A percentile compares a stretch with the other conserved stretches of the same genome.
phyloP scores from a whole-genome alignment of 805 yeast genomes.

The Candida namnaoensis region DNA sequence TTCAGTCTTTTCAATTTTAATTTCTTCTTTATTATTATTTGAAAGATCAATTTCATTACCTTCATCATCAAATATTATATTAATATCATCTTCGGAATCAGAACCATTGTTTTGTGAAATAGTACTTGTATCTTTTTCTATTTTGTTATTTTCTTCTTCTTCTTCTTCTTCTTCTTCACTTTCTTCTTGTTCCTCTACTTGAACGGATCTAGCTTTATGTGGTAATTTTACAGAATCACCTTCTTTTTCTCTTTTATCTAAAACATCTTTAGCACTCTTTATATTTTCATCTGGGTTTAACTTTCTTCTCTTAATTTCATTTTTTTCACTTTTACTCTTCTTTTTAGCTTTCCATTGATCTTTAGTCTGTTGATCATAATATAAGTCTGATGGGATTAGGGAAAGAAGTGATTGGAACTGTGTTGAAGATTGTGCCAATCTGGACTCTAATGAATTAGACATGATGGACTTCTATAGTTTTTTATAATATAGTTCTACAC shows the following conservation, averaged over 20 bases:
- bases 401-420: constrained; percentile 88
- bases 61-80: constrained; percentile 63
- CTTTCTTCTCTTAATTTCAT: constrained; percentile 56
- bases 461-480: too few relatives aligned
- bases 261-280: constrained; percentile 50
- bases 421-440: constrained; percentile 27
- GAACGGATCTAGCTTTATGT: constrained; percentile 19
- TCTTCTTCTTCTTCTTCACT: constrained; percentile 15
- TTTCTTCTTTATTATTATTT: constrained; percentile 5
- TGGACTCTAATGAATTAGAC: background rate
- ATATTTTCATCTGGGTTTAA: constrained; percentile 60
- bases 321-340: constrained; percentile 56
- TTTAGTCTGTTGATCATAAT: constrained; percentile 83
- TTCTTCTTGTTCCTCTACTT: constrained; percentile 6
- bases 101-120: constrained; percentile 2
- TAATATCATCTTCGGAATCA: constrained; percentile 23
- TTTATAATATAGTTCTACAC: too few relatives aligned
- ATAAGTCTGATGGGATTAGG: constrained; percentile 88
- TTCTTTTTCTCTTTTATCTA: constrained; percentile 40
- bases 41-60: constrained; percentile 38
- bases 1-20: constrained; percentile 5
- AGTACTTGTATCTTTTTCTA: constrained; percentile 14
- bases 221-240: constrained; percentile 39
- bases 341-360: constrained; percentile 89
- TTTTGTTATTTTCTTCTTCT: constrained; percentile 12